A percentile compares a stretch with the other conserved stretches of the same genome.
Conservation (phyloP, 129 eudicot genomes). For the Erigeron canadensis region DNA sequence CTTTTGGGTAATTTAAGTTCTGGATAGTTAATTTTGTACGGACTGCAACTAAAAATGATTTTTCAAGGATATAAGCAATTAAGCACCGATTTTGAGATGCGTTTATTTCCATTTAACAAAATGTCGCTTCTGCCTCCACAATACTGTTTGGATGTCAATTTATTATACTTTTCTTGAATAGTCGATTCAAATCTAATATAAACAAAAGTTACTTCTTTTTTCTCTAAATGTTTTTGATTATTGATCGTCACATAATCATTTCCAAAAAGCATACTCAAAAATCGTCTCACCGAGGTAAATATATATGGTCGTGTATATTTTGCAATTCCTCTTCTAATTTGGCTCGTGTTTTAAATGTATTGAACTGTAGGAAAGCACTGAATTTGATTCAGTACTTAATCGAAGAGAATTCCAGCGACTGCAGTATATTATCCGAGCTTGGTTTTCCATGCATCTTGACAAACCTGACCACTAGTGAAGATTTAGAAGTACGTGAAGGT, state of each 20-base stretch:
- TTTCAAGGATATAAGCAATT: not conserved
- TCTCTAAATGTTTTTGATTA: not conserved
- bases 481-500: slow-evolving; percentile 73
- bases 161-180: no score
- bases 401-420: slow-evolving; percentile 62
- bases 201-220: no score
- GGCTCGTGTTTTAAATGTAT: not conserved
- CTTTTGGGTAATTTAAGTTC: not conserved
- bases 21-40: not conserved
- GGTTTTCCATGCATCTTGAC: slow-evolving; percentile 74
- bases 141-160: no score
- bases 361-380: slow-evolving; percentile 76
- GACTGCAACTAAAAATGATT: not conserved
- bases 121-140: no score
- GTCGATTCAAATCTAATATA: no score
- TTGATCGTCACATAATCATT: not conserved
- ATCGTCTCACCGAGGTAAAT: not conserved
- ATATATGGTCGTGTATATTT: no score
- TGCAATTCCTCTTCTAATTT: not conserved
- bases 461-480: slow-evolving; percentile 79
- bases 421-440: slow-evolving; percentile 52
- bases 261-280: not conserved
- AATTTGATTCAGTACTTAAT: slow-evolving; percentile 70
- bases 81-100: not conserved
- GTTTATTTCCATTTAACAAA: no score